phyloP scores from a whole-genome alignment of 208 protist species.

The Porcisia hertigi region DNA sequence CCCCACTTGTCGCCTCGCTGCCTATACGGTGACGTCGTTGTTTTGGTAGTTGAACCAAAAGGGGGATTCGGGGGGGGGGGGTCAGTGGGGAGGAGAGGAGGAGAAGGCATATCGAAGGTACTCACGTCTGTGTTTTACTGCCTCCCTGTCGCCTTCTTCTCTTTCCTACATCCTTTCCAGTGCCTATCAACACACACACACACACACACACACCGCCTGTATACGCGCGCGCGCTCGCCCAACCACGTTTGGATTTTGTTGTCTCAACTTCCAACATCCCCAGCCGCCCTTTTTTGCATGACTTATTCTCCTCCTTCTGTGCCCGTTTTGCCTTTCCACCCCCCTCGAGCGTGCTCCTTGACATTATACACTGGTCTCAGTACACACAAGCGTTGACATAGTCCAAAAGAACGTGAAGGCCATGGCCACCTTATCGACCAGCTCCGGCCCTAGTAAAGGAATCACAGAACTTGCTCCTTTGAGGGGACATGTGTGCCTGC shows the following conservation, averaged over 20 bases:
- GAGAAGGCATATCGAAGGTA: not conserved
- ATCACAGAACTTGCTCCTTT: conserved; percentile 60
- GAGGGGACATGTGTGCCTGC: conserved; percentile 70
- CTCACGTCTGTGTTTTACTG: not conserved
- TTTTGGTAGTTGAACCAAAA: too few species aligned
- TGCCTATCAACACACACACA: not conserved
- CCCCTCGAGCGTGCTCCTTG: not conserved
- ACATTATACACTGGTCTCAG: not conserved
- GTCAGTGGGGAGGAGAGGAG: not conserved
- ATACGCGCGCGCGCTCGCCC: too few species aligned
- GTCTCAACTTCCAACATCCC: not conserved
- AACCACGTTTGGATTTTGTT: too few species aligned
- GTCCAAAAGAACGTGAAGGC: not conserved
- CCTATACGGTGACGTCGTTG: not conserved
- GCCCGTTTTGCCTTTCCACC: not conserved
- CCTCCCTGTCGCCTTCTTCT: not conserved
- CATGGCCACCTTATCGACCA: not conserved
- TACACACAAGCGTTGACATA: not conserved
- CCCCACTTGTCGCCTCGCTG: not conserved
- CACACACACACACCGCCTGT: not conserved
- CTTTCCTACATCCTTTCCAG: not conserved
- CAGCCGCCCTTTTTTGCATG: not conserved
- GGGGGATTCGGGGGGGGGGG: too few species aligned
- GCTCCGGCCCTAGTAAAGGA: conserved; percentile 8
- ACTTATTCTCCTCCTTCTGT: not conserved